These are phyloP conservation scores for Bolboschoenus planiculmis DNA, from an alignment of 176 grass and related monocot genomes.

Conservation along the genomic window DNA sequence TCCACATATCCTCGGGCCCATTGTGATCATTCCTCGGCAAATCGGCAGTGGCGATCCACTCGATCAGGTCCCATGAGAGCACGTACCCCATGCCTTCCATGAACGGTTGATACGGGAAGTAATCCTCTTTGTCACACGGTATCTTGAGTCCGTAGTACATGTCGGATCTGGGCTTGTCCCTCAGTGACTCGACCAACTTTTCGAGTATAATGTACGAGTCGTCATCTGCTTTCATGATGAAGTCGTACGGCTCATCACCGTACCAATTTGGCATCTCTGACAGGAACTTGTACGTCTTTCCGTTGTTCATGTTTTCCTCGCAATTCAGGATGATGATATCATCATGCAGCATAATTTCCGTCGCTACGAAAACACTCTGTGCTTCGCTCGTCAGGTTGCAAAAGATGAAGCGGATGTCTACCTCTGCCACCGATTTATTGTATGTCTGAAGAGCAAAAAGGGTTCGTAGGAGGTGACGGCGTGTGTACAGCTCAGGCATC, in stretches of 20 bases:
- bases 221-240: constrained; percentile 82
- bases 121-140: constrained; percentile 60
- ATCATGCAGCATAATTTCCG: constrained; percentile 40
- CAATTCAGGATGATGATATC: constrained; percentile 66
- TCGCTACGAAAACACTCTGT: constrained; percentile 42
- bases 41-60: constrained; percentile 51
- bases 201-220: constrained; percentile 57
- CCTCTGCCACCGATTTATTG: constrained; percentile 12
- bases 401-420: constrained; percentile 68
- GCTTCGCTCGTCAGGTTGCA: constrained; percentile 63
- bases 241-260: constrained; percentile 34
- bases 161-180: constrained; percentile 35
- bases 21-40: constrained; percentile 25
- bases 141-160: constrained; percentile 56
- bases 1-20: constrained; percentile 71
- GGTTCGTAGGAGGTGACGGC: constrained; percentile 54
- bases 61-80: constrained; percentile 73
- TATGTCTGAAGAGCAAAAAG: constrained; percentile 50
- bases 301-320: constrained; percentile 69
- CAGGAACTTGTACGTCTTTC: constrained; percentile 75
- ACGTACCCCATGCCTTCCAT: constrained; percentile 85
- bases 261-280: constrained; percentile 27
- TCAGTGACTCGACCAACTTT: constrained; percentile 31
- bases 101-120: constrained; percentile 69
- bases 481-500: constrained; percentile 38